phyloP scores from a whole-genome alignment of 352 stramenopile species.

The Globisporangium mamillatum region DNA sequence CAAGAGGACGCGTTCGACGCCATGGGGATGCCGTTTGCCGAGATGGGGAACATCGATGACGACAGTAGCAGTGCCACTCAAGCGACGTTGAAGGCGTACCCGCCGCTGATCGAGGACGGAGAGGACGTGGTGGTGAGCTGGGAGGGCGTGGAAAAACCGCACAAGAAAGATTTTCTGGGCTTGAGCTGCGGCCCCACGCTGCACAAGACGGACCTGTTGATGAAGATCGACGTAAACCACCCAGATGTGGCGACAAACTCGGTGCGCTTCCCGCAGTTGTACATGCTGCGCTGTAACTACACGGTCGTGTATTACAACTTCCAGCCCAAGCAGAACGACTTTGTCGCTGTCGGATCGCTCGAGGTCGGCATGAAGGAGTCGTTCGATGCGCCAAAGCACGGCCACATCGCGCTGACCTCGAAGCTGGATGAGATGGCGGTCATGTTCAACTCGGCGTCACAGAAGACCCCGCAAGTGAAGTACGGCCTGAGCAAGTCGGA shows the following conservation, averaged over 20 bases:
- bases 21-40: not conserved
- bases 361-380: conserved; percentile 46
- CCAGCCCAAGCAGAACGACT: conserved; percentile 16
- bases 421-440: conserved; percentile 51
- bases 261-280: conserved; percentile 58
- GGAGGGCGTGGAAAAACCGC: conserved; percentile 39
- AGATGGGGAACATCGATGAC: not conserved
- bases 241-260: conserved; percentile 40
- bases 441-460: conserved; percentile 71
- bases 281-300: conserved; percentile 76
- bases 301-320: conserved; percentile 57
- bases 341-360: conserved; percentile 31
- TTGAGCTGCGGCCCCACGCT: conserved; percentile 64
- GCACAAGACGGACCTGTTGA: conserved; percentile 52
- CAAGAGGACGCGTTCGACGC: not conserved
- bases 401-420: conserved; percentile 62
- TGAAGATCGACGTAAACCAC: conserved; percentile 39
- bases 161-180: conserved; percentile 61
- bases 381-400: conserved; percentile 62
- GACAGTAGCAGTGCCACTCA: not conserved
- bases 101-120: conserved; percentile 44
- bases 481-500: conserved; percentile 32
- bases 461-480: conserved; percentile 35
- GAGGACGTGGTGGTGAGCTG: conserved; percentile 76
- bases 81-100: conserved; percentile 10